Evolutionary conservation across 2,329 filamentous ascomycete genomes (phyloP).

Genomic region (Chalaropsis ovoidea): DNA sequence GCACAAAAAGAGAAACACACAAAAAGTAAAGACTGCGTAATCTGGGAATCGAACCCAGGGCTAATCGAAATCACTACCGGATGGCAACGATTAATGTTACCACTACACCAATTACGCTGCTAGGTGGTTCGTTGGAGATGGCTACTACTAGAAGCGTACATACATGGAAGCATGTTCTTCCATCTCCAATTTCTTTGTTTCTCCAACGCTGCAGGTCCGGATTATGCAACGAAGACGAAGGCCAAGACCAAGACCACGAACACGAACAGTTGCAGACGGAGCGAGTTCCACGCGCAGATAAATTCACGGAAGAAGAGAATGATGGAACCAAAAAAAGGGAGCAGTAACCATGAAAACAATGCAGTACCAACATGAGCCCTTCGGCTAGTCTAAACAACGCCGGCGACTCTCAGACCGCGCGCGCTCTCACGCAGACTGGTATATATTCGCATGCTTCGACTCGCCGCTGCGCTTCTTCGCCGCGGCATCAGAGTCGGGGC

Average conservation of each 20-base stretch:
- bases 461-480: background rate
- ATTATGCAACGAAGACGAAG: background rate
- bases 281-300: too few relatives aligned
- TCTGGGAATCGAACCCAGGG: slow-evolving; percentile 20
- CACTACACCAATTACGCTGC: slow-evolving; percentile 16
- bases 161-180: background rate
- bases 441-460: slow-evolving; percentile 10
- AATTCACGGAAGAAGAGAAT: too few relatives aligned
- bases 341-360: background rate
- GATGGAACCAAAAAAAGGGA: background rate
- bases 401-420: background rate
- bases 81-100: slow-evolving; percentile 20
- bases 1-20: background rate
- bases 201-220: too few relatives aligned
- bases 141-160: background rate
- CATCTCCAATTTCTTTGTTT: background rate
- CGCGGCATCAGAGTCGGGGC: background rate
- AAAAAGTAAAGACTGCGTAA: background rate
- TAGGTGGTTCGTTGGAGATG: background rate
- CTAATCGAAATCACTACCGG: slow-evolving; percentile 18
- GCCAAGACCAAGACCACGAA: too few relatives aligned
- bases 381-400: too few relatives aligned
- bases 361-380: too few relatives aligned
- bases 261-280: background rate
- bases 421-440: slow-evolving; percentile 9